phyloP scores from a whole-genome alignment of 495 filamentous ascomycete genomes.

The Chaetomium cochliodes region DNA sequence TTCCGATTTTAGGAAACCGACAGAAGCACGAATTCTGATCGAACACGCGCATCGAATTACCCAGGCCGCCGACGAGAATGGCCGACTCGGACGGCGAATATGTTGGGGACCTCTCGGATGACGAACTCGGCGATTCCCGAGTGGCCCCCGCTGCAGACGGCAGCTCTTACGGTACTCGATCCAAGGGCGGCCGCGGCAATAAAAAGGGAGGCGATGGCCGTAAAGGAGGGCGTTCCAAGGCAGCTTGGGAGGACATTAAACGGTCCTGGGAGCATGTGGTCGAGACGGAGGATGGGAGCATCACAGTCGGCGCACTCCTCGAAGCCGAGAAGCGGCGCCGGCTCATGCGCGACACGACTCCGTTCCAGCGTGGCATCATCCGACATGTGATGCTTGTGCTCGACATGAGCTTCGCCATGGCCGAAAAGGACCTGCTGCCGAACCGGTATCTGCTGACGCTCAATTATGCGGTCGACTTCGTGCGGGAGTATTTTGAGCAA shows the following conservation, averaged over 20 bases:
- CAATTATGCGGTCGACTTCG: slow-evolving; percentile 81
- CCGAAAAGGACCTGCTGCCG: slow-evolving; percentile 89
- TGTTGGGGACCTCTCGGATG: slow-evolving; percentile 69
- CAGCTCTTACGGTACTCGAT: slow-evolving; percentile 28
- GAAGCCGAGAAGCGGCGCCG: slow-evolving; percentile 51
- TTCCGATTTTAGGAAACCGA: background rate
- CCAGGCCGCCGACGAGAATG: slow-evolving; percentile 44
- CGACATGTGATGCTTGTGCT: slow-evolving; percentile 87
- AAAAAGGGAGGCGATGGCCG: slow-evolving; percentile 28
- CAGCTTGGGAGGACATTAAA: slow-evolving; percentile 51
- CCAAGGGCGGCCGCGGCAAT: slow-evolving; percentile 23
- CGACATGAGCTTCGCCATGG: slow-evolving; percentile 92
- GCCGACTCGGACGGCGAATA: slow-evolving; percentile 84
- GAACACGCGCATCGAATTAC: background rate
- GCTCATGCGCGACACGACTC: slow-evolving; percentile 85
- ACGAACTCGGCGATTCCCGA: slow-evolving; percentile 61
- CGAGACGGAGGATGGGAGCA: slow-evolving; percentile 45
- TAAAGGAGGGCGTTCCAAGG: slow-evolving; percentile 37
- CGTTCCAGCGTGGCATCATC: slow-evolving; percentile 93
- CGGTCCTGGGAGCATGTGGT: slow-evolving; percentile 49
- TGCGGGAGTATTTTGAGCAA: slow-evolving; percentile 95
- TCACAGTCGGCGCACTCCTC: slow-evolving; percentile 39
- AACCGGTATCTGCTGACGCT: slow-evolving; percentile 79
- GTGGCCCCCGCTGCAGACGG: slow-evolving; percentile 33
- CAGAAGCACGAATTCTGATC: background rate